These are phyloP conservation scores for Beverwykella pulmonaria DNA, from an alignment of 495 filamentous ascomycete genomes.

Conservation along the genomic window DNA sequence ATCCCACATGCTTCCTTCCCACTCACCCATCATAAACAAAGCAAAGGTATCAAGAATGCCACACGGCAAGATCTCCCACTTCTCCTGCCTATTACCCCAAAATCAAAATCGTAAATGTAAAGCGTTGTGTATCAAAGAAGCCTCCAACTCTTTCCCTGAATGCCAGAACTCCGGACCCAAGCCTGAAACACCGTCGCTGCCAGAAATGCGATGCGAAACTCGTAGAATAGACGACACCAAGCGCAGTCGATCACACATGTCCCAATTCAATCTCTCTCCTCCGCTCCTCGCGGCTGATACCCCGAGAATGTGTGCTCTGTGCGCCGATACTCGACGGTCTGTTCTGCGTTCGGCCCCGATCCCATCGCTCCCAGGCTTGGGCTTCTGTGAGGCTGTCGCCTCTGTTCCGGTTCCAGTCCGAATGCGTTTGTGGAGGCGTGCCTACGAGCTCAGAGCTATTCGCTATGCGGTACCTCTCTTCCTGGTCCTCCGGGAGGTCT, in stretches of 20 bases:
- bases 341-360: constrained; percentile 34
- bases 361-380: constrained; percentile 32
- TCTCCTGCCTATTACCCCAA: constrained; percentile 3
- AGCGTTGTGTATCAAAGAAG: neutral
- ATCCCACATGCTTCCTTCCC: neutral
- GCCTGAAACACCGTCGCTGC: neutral
- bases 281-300: constrained; percentile 40
- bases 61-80: neutral
- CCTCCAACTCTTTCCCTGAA: neutral
- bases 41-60: constrained; percentile 6
- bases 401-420: constrained; percentile 21
- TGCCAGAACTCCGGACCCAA: neutral
- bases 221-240: neutral
- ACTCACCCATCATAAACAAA: neutral
- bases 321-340: constrained; percentile 21
- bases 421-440: constrained; percentile 15
- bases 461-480: constrained; percentile 29
- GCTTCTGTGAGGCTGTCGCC: constrained; percentile 22
- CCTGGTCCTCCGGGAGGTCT: constrained; percentile 36
- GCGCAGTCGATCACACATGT: neutral
- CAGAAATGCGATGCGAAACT: neutral
- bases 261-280: constrained; percentile 44
- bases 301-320: constrained; percentile 25
- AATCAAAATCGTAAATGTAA: neutral
- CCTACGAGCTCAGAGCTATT: constrained; percentile 32